Conservation (phyloP, 2,329 filamentous ascomycete genomes). For the Neoarthrinium moseri region DNA sequence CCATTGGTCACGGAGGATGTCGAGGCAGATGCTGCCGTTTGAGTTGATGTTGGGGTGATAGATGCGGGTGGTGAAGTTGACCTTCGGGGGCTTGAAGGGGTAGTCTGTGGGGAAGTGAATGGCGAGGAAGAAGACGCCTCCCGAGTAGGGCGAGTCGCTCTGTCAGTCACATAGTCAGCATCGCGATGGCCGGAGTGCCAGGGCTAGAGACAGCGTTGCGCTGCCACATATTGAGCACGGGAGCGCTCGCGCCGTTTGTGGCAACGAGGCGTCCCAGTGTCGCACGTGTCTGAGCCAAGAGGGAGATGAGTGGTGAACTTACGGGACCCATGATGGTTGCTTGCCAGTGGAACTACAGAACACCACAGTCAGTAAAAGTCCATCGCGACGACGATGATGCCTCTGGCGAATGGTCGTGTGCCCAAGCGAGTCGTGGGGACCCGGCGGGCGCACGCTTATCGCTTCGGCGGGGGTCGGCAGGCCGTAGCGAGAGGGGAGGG, state of each 20-base stretch:
- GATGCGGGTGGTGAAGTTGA: conserved; percentile 99
- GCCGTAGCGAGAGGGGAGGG: too few species aligned
- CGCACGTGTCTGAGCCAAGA: conserved; percentile 11
- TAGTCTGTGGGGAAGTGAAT: conserved; percentile 99
- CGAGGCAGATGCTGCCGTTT: conserved; percentile 97
- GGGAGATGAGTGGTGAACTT: conserved; percentile 45
- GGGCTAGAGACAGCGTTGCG: background rate
- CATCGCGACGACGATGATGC: background rate
- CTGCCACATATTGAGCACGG: background rate
- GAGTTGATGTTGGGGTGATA: conserved; percentile 99
- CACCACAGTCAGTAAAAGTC: conserved; percentile 28
- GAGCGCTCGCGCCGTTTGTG: background rate
- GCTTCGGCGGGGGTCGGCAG: conserved; percentile 23
- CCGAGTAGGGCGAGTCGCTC: conserved; percentile 96
- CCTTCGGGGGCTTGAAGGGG: conserved; percentile 99
- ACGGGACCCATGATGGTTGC: conserved; percentile 99
- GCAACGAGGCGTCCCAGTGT: background rate
- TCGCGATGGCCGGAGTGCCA: too few species aligned
- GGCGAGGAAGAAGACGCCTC: conserved; percentile 97
- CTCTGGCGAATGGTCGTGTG: background rate
- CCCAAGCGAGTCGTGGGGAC: conserved; percentile 15
- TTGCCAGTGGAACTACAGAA: conserved; percentile 94
- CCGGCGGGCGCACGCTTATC: conserved; percentile 17
- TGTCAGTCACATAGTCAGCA: conserved; percentile 38
- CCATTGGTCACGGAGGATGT: conserved; percentile 99